These are phyloP conservation scores for Aureobasidium sp. DNA, from an alignment of 2,329 filamentous ascomycete genomes.

Conservation along the genomic window DNA sequence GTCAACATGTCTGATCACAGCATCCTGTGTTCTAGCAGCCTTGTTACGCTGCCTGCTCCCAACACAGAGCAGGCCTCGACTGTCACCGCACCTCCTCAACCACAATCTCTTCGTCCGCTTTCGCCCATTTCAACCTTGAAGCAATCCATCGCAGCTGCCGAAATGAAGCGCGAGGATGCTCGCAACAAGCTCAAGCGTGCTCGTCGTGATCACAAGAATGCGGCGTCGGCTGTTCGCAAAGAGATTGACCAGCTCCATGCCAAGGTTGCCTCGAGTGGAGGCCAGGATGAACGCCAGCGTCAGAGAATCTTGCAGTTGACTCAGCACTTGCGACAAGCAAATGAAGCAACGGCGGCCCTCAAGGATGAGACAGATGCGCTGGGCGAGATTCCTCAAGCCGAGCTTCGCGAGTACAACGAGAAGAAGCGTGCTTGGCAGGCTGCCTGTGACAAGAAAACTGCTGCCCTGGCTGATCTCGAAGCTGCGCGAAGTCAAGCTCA, in stretches of 20 bases:
- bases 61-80: conserved; percentile 46
- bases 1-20: conserved; percentile 59
- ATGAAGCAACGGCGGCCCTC: conserved; percentile 54
- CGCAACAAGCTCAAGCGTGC: conserved; percentile 61
- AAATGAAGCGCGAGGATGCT: conserved; percentile 63
- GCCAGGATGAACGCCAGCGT: conserved; percentile 67
- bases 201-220: conserved; percentile 68
- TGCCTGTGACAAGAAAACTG: conserved; percentile 45
- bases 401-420: conserved; percentile 51
- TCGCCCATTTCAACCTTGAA: conserved; percentile 71
- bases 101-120: conserved; percentile 61
- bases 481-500: conserved; percentile 56
- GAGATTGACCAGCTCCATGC: conserved; percentile 65
- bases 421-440: conserved; percentile 53
- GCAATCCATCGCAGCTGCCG: conserved; percentile 66
- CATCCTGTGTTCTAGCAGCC: conserved; percentile 63
- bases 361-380: conserved; percentile 57
- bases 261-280: conserved; percentile 59
- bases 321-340: conserved; percentile 64
- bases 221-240: conserved; percentile 59
- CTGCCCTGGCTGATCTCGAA: conserved; percentile 52
- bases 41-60: conserved; percentile 58
- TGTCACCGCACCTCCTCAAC: conserved; percentile 43
- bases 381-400: conserved; percentile 56
- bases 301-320: conserved; percentile 70